These are phyloP conservation scores for Pestalotiopsis sp. DNA, from an alignment of 2,329 filamentous ascomycete genomes.

Conservation along the genomic window DNA sequence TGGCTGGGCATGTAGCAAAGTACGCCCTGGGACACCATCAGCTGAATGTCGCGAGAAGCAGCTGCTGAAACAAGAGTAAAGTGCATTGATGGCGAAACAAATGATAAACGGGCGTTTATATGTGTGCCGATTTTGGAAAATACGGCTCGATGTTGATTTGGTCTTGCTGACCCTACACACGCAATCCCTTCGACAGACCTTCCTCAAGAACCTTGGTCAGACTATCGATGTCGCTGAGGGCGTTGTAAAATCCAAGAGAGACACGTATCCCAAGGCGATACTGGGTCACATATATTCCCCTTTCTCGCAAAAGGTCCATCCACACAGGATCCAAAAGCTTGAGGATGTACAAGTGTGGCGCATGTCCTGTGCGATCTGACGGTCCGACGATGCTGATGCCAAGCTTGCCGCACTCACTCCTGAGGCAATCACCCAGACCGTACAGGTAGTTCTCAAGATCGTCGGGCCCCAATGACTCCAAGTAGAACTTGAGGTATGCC, in stretches of 20 bases:
- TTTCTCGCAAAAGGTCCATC: not conserved
- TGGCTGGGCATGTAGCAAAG: not conserved
- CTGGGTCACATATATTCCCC: not conserved
- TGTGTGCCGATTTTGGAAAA: too few relatives aligned
- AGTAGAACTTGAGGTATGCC: constrained; percentile 27
- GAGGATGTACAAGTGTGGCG: constrained; percentile 32
- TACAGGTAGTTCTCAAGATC: constrained; percentile 29
- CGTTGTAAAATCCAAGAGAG: not conserved
- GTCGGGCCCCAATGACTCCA: constrained; percentile 23
- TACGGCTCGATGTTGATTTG: too few relatives aligned
- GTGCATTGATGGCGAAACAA: not conserved
- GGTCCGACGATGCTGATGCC: constrained; percentile 26
- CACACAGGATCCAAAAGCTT: constrained; percentile 14
- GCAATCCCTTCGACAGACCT: not conserved
- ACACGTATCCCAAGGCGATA: not conserved
- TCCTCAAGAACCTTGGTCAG: not conserved
- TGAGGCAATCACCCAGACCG: constrained; percentile 22
- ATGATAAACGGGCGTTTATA: too few relatives aligned
- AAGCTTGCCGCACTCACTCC: constrained; percentile 18
- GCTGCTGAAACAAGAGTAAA: not conserved
- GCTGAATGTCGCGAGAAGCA: not conserved
- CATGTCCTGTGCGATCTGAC: constrained; percentile 17
- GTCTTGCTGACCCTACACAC: not conserved
- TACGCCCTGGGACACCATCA: not conserved
- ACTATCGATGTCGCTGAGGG: not conserved